phyloP scores from a whole-genome alignment of 2,329 filamentous ascomycete species.

The Fusarium aywerte region DNA sequence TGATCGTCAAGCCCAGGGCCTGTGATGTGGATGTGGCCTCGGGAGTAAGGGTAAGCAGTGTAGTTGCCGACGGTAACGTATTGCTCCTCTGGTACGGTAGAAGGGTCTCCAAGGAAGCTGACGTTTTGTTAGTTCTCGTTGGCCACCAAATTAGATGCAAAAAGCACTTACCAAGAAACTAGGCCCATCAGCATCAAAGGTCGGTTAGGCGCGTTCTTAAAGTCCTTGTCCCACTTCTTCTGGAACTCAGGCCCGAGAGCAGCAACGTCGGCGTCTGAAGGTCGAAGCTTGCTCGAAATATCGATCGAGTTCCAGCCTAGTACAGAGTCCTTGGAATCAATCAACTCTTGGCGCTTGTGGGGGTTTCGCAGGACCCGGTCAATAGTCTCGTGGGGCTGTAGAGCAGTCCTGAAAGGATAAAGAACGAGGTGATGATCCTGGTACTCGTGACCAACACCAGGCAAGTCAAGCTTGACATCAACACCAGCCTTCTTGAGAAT shows the following conservation, averaged over 20 bases:
- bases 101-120: conserved; percentile 57
- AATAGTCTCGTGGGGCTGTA: conserved; percentile 53
- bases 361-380: conserved; percentile 63
- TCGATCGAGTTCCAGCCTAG: conserved; percentile 70
- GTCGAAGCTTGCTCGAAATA: conserved; percentile 65
- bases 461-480: conserved; percentile 57
- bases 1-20: conserved; percentile 54
- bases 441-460: conserved; percentile 64
- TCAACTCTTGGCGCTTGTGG: conserved; percentile 56
- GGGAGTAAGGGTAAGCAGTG: conserved; percentile 59
- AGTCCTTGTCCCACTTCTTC: conserved; percentile 66
- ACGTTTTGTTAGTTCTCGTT: background rate
- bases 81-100: conserved; percentile 53
- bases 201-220: conserved; percentile 55
- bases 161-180: conserved; percentile 41
- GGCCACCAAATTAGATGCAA: fast-evolving
- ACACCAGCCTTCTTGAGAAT: conserved; percentile 61
- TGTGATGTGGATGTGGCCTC: conserved; percentile 70
- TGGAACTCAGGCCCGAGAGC: conserved; percentile 64
- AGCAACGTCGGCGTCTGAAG: conserved; percentile 62
- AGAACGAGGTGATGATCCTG: conserved; percentile 66
- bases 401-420: conserved; percentile 58
- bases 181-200: conserved; percentile 59
- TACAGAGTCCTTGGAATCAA: conserved; percentile 59
- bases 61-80: conserved; percentile 65